A percentile compares a stretch with the other conserved stretches of the same genome.
These are phyloP conservation scores for Sophora flavescens DNA, from an alignment of 306 rosid species.

Conservation along the genomic window DNA sequence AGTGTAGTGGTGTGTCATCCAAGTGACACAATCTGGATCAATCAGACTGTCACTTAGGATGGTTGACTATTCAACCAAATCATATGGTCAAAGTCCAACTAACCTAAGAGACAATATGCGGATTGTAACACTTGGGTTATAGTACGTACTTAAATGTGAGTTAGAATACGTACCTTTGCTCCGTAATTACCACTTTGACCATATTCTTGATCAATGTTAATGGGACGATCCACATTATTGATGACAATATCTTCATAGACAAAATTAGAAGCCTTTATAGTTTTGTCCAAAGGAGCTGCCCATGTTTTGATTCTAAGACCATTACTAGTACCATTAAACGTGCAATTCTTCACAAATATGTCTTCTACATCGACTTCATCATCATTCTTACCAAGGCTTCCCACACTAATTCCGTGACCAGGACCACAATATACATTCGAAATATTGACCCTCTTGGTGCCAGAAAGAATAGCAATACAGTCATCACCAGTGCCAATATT, in stretches of 20 bases:
- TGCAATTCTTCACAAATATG: slow-evolving; percentile 58
- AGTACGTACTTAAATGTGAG: background rate
- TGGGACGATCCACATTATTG: slow-evolving; percentile 56
- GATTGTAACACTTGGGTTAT: too few relatives aligned
- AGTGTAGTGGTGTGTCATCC: too few relatives aligned
- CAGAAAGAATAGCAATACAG: slow-evolving; percentile 61
- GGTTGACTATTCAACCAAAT: too few relatives aligned
- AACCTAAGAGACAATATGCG: too few relatives aligned
- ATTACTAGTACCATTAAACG: slow-evolving; percentile 46
- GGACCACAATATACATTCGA: slow-evolving; percentile 62
- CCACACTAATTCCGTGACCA: slow-evolving; percentile 79
- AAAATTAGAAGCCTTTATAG: slow-evolving; percentile 48
- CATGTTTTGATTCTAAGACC: slow-evolving; percentile 78
- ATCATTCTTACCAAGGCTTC: slow-evolving; percentile 59
- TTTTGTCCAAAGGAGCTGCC: slow-evolving; percentile 43
- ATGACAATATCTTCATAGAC: slow-evolving; percentile 60
- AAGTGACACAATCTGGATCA: too few relatives aligned
- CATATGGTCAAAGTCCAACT: too few relatives aligned
- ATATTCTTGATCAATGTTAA: slow-evolving; percentile 67
- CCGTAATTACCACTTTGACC: slow-evolving; percentile 52
- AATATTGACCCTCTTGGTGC: slow-evolving; percentile 48
- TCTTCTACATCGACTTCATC: slow-evolving; percentile 54
- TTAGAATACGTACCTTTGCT: slow-evolving; percentile 42
- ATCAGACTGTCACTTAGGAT: too few relatives aligned
- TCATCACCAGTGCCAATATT: slow-evolving; percentile 66